A percentile compares a stretch with the other conserved stretches of the same genome.
phyloP scores from a whole-genome alignment of 2,329 filamentous ascomycete species.

The Pseudogymnoascus verrucosus region DNA sequence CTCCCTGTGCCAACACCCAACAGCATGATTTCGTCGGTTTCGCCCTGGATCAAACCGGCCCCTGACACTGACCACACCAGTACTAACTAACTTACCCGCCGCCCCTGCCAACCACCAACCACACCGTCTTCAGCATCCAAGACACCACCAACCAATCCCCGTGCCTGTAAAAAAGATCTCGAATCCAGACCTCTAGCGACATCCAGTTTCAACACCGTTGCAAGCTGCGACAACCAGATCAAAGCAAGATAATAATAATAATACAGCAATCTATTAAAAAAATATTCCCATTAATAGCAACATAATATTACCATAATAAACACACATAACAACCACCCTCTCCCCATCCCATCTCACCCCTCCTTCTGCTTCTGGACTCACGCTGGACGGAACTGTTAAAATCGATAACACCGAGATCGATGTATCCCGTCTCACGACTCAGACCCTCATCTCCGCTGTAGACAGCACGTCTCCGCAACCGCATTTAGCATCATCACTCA shows the following conservation, averaged over 20 bases:
- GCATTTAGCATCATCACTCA: neutral
- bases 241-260: neutral
- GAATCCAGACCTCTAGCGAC: no score
- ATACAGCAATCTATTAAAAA: no score
- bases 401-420: neutral
- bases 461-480: neutral
- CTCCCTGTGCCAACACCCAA: neutral
- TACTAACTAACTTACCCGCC: neutral
- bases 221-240: neutral
- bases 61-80: neutral
- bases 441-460: neutral
- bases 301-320: neutral
- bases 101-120: no score
- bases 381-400: no score
- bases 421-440: neutral
- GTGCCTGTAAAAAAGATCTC: no score
- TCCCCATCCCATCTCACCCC: neutral
- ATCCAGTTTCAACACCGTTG: neutral
- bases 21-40: neutral
- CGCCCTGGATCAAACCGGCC: neutral
- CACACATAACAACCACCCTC: neutral
- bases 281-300: neutral
- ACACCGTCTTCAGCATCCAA: neutral
- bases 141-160: neutral
- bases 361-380: neutral